phyloP scores from a whole-genome alignment of 139 green algal species.

The Nannochloris sp. region DNA sequence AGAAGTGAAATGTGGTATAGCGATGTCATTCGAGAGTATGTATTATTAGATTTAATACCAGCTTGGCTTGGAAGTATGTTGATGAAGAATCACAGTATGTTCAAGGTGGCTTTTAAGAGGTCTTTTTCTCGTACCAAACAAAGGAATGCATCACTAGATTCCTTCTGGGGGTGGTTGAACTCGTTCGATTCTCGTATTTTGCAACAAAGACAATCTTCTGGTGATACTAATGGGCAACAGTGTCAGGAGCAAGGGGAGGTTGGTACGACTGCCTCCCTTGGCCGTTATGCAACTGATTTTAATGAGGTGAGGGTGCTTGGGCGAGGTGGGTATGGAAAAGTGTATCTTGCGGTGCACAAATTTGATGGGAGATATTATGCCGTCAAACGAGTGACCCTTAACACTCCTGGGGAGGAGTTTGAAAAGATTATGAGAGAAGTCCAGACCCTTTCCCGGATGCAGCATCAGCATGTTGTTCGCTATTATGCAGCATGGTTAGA shows the following conservation, averaged over 20 bases:
- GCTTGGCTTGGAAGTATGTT: slow-evolving; percentile 66
- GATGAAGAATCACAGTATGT: slow-evolving; percentile 46
- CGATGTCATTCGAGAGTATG: background rate
- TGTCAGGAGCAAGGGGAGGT: too few relatives aligned
- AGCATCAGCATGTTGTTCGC: slow-evolving; percentile 84
- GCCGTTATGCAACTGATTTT: slow-evolving; percentile 57
- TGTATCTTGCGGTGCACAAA: slow-evolving; percentile 75
- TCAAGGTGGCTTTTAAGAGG: slow-evolving; percentile 54
- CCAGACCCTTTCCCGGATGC: slow-evolving; percentile 73
- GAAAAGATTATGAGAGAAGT: slow-evolving; percentile 81
- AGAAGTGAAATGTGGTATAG: slow-evolving; percentile 7
- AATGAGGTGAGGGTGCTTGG: slow-evolving; percentile 66
- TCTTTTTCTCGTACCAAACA: too few relatives aligned
- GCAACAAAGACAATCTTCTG: background rate
- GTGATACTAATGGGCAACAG: background rate
- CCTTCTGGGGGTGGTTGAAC: background rate
- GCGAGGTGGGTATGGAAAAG: slow-evolving; percentile 75
- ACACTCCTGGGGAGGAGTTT: slow-evolving; percentile 24
- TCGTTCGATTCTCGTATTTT: slow-evolving; percentile 1
- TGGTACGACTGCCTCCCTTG: slow-evolving; percentile 8
- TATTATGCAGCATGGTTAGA: slow-evolving; percentile 76
- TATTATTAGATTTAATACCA: slow-evolving; percentile 47
- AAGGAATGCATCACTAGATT: background rate
- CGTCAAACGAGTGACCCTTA: slow-evolving; percentile 84
- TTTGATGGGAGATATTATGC: slow-evolving; percentile 73